phyloP scores from a whole-genome alignment of 139 green algal genomes.

The Mesostigma viride region DNA sequence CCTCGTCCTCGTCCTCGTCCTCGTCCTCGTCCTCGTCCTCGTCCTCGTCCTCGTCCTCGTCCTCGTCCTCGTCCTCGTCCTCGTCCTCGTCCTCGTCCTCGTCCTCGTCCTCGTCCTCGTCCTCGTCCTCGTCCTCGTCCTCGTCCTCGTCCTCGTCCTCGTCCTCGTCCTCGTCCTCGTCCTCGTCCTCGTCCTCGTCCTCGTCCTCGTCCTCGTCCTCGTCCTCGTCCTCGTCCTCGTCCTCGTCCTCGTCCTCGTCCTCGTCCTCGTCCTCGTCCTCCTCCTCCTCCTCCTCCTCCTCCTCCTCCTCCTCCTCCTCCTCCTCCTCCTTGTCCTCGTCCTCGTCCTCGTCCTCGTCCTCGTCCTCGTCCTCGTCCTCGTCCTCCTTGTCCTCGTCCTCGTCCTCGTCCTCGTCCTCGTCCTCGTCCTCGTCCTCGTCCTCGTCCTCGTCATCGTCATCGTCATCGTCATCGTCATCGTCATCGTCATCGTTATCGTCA shows the following conservation, averaged over 20 bases:
- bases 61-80: neutral
- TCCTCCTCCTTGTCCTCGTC: neutral
- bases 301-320: neutral
- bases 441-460: neutral
- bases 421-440: no score
- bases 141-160: neutral
- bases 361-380: neutral
- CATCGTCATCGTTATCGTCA: constrained; percentile 1
- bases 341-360: neutral
- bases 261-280: constrained; percentile 7
- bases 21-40: no score
- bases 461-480: neutral
- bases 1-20: no score
- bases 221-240: constrained; percentile 12
- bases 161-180: constrained; percentile 18
- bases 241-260: constrained; percentile 16
- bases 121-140: constrained; percentile 9
- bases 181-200: constrained; percentile 18
- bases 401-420: neutral
- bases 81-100: constrained; percentile 8
- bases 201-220: constrained; percentile 23
- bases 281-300: constrained; percentile 14
- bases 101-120: constrained; percentile 20
- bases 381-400: no score
- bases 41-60: neutral